A percentile compares a stretch with the other conserved stretches of the same genome.
Conservation (phyloP, 441 rosid genomes). For the Adansonia rubrostipa region DNA sequence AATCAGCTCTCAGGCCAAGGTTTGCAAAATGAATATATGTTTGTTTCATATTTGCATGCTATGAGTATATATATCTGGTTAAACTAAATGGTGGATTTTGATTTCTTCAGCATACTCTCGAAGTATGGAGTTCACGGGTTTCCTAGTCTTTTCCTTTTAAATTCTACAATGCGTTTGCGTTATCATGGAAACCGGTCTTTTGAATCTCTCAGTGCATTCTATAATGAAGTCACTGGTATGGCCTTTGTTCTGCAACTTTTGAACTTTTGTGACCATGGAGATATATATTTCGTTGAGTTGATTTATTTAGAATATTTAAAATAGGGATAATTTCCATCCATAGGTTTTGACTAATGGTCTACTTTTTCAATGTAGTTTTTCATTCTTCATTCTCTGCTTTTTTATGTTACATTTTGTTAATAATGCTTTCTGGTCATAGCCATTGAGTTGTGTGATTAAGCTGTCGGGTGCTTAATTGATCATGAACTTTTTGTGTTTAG, state of each 20-base stretch:
- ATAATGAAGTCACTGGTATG: slow-evolving; percentile 72
- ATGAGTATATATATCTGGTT: slow-evolving; percentile 1
- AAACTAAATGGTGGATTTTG: slow-evolving; percentile 13
- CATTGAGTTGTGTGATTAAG: background rate
- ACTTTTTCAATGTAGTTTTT: background rate
- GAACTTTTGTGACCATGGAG: background rate
- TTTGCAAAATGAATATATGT: background rate
- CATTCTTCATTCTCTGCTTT: background rate
- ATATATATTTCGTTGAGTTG: background rate
- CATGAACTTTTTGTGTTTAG: background rate
- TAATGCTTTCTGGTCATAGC: slow-evolving; percentile 10
- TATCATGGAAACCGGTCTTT: slow-evolving; percentile 73
- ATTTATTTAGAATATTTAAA: background rate
- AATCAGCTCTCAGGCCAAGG: slow-evolving; percentile 76
- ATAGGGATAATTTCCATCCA: background rate
- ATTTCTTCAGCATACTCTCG: slow-evolving; percentile 66
- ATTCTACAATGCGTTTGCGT: slow-evolving; percentile 68
- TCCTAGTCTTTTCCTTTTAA: slow-evolving; percentile 79
- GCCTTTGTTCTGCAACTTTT: slow-evolving; percentile 10
- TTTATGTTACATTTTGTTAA: background rate
- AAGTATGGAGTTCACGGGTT: slow-evolving; percentile 97
- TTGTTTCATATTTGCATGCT: background rate
- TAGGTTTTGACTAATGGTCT: slow-evolving; percentile 1
- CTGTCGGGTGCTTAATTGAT: background rate
- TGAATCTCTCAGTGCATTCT: slow-evolving; percentile 73